These are phyloP conservation scores for Podospora pseudocomata DNA, from an alignment of 495 filamentous ascomycete genomes.

Conservation along the genomic window DNA sequence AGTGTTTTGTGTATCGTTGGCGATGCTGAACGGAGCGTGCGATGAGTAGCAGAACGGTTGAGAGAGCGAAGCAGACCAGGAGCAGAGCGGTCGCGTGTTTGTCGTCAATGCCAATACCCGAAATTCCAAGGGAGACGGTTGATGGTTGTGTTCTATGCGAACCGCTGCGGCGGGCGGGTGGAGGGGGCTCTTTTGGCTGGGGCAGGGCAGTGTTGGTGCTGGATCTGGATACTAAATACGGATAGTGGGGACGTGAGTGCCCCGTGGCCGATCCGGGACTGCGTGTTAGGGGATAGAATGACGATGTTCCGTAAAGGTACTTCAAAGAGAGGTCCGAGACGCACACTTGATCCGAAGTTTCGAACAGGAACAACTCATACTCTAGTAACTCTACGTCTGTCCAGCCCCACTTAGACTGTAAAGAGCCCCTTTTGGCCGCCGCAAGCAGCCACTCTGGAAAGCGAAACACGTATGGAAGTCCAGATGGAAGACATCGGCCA, in stretches of 20 bases:
- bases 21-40: slow-evolving; percentile 7
- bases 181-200: slow-evolving; percentile 8
- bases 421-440: slow-evolving; percentile 1
- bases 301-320: neutral
- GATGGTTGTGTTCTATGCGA: slow-evolving; percentile 3
- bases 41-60: slow-evolving; percentile 1
- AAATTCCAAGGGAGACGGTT: slow-evolving; percentile 12
- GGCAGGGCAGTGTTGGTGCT: slow-evolving; percentile 8
- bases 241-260: neutral
- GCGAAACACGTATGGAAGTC: neutral
- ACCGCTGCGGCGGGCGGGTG: slow-evolving; percentile 8
- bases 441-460: slow-evolving; percentile 11
- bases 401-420: neutral
- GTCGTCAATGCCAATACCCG: neutral
- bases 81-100: slow-evolving; percentile 3
- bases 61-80: neutral
- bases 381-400: neutral
- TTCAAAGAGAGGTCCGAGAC: slow-evolving; percentile 5
- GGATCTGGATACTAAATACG: too few relatives aligned
- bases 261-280: neutral
- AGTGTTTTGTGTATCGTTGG: neutral
- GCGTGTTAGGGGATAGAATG: neutral
- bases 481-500: neutral
- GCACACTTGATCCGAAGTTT: slow-evolving; percentile 7
- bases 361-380: neutral